phyloP scores from a whole-genome alignment of 306 rosid species.

The Ochetophila trinervis region DNA sequence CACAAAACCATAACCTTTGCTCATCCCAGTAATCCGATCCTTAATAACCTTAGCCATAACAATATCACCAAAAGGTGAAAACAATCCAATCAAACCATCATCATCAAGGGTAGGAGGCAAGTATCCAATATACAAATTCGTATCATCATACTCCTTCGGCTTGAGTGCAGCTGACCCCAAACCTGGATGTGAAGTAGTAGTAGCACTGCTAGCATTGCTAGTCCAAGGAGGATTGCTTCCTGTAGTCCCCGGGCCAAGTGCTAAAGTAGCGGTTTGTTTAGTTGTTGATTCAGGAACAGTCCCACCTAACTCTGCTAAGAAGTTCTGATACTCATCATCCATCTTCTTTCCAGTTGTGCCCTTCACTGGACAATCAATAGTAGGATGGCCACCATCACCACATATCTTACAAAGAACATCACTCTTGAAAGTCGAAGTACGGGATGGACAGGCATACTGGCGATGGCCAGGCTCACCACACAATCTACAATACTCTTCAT shows the following conservation, averaged over 20 bases:
- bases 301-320: conserved; percentile 87
- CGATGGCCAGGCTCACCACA: conserved; percentile 99
- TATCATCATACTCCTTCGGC: conserved; percentile 86
- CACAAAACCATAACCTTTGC: conserved; percentile 97
- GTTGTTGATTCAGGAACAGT: conserved; percentile 45
- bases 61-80: conserved; percentile 92
- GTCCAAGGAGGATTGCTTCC: conserved; percentile 94
- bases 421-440: conserved; percentile 85
- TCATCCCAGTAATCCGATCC: conserved; percentile 74
- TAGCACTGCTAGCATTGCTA: conserved; percentile 40
- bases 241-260: conserved; percentile 69
- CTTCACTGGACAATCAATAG: conserved; percentile 96
- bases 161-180: conserved; percentile 65
- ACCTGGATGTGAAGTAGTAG: conserved; percentile 52
- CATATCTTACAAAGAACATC: conserved; percentile 89
- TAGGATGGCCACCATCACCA: conserved; percentile 99
- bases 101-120: conserved; percentile 94
- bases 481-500: conserved; percentile 87
- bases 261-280: conserved; percentile 36
- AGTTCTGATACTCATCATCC: conserved; percentile 90
- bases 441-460: conserved; percentile 87
- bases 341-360: conserved; percentile 63
- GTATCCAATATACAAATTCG: conserved; percentile 93
- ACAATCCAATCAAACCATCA: conserved; percentile 76
- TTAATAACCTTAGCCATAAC: conserved; percentile 95